phyloP scores from a whole-genome alignment of 2,329 filamentous ascomycete species.

The Gyromitra esculenta region DNA sequence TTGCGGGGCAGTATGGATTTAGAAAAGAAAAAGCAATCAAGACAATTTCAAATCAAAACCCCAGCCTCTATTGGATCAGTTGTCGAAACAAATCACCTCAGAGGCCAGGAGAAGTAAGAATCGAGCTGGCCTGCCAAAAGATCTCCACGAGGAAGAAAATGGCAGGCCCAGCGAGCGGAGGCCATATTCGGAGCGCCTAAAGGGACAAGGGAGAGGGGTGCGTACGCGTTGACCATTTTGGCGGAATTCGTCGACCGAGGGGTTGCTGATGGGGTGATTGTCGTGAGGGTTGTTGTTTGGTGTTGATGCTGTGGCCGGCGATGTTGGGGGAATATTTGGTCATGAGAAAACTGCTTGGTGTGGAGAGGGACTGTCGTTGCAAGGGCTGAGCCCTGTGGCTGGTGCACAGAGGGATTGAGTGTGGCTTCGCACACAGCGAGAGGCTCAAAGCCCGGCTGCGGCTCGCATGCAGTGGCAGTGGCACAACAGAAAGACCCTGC shows the following conservation, averaged over 20 bases:
- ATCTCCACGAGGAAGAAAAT: conserved; percentile 11
- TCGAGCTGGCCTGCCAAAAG: conserved; percentile 48
- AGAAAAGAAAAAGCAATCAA: conserved; percentile 48
- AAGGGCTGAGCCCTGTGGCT: conserved; percentile 35
- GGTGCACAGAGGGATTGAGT: neutral
- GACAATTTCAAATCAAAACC: conserved; percentile 53
- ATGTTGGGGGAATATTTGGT: neutral
- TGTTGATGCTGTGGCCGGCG: neutral
- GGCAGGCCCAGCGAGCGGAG: conserved; percentile 53
- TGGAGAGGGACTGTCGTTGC: conserved; percentile 35
- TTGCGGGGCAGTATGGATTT: conserved; percentile 53
- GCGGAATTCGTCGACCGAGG: conserved; percentile 28
- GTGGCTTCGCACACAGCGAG: conserved; percentile 4
- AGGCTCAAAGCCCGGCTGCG: neutral
- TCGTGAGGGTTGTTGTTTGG: conserved; percentile 14
- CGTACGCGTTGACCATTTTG: conserved; percentile 55
- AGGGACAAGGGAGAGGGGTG: conserved; percentile 24
- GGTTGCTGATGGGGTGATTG: conserved; percentile 32
- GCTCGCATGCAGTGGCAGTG: conserved; percentile 19
- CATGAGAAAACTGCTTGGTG: conserved; percentile 2
- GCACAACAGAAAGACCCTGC: neutral
- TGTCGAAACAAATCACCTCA: conserved; percentile 12
- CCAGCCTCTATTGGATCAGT: conserved; percentile 29
- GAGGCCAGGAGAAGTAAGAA: conserved; percentile 36
- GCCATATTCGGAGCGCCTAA: conserved; percentile 39